These are phyloP conservation scores for Blastomyces gilchristii DNA, from an alignment of 2,329 filamentous ascomycete genomes.

Conservation along the genomic window DNA sequence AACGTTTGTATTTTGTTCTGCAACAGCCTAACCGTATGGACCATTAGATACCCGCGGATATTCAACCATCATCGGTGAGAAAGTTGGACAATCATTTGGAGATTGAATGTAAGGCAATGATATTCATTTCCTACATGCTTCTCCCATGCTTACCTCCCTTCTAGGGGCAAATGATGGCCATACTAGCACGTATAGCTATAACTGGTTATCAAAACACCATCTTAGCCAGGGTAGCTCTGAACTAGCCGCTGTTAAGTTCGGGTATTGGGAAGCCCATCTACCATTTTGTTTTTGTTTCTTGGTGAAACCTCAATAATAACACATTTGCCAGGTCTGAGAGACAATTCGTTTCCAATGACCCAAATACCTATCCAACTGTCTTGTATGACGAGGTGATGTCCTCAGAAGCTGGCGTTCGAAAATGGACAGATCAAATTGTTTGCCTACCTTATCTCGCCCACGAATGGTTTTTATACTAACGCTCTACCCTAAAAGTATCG, in stretches of 20 bases:
- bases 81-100: conserved; percentile 31
- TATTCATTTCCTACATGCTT: conserved; percentile 9
- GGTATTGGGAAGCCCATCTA: background rate
- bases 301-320: background rate
- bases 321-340: conserved; percentile 11
- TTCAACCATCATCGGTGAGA: conserved; percentile 28
- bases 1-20: background rate
- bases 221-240: background rate
- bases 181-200: conserved; percentile 54
- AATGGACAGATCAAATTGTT: conserved; percentile 54
- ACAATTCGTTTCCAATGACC: conserved; percentile 20
- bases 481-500: conserved; percentile 41
- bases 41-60: conserved; percentile 39
- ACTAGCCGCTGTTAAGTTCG: background rate
- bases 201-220: conserved; percentile 47
- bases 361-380: conserved; percentile 47
- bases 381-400: conserved; percentile 52
- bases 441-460: conserved; percentile 15
- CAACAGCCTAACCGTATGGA: background rate
- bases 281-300: background rate
- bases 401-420: conserved; percentile 46
- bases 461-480: conserved; percentile 6
- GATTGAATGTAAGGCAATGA: conserved; percentile 41
- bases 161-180: conserved; percentile 60
- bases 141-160: conserved; percentile 11